Conservation (phyloP, 2,329 filamentous ascomycete species). For the Fusarium chlamydosporum region DNA sequence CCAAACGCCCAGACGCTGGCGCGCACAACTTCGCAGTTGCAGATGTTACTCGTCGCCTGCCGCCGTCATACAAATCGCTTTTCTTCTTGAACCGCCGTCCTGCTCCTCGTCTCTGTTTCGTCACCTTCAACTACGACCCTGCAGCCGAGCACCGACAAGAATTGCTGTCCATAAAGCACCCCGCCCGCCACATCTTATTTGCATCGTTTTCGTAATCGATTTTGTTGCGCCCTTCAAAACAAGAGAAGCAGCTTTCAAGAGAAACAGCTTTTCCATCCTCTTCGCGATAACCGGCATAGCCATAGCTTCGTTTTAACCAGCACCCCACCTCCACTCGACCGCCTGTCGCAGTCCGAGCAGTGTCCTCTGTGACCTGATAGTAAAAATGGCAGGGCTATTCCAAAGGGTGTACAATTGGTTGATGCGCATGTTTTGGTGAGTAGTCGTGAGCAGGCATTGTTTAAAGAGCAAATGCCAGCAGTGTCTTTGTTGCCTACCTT, state of each 20-base stretch:
- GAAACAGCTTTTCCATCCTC: constrained; percentile 22
- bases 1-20: constrained; percentile 50
- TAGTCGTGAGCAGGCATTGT: constrained; percentile 46
- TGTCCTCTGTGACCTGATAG: constrained; percentile 41
- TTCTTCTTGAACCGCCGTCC: constrained; percentile 46
- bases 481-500: constrained; percentile 20
- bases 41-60: constrained; percentile 51
- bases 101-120: constrained; percentile 40
- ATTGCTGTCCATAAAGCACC: constrained; percentile 50
- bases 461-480: constrained; percentile 20
- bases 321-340: constrained; percentile 49
- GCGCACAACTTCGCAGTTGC: constrained; percentile 49
- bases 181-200: constrained; percentile 47
- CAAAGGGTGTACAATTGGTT: constrained; percentile 98
- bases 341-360: constrained; percentile 44
- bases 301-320: constrained; percentile 41
- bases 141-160: constrained; percentile 49
- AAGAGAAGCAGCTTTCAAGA: constrained; percentile 24
- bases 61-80: constrained; percentile 50
- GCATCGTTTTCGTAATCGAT: constrained; percentile 41
- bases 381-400: constrained; percentile 88
- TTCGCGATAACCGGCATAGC: constrained; percentile 30
- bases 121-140: constrained; percentile 40
- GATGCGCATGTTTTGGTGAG: constrained; percentile 95
- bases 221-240: constrained; percentile 22